Evolutionary conservation across 148 eudicot species (phyloP).

Genomic region (Fallopia convolvulus): DNA sequence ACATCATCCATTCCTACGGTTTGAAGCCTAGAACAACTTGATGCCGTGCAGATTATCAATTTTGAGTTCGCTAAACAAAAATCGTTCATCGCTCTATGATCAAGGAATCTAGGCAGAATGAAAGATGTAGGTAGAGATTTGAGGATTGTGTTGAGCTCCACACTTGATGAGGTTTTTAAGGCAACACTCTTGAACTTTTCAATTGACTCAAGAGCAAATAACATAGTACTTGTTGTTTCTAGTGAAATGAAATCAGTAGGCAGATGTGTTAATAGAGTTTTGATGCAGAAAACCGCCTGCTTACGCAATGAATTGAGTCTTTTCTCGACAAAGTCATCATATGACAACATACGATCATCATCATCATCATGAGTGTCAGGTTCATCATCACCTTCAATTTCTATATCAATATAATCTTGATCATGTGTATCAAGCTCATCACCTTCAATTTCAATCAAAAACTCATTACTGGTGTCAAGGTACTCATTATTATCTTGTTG

Average conservation of each 20-base stretch:
- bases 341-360: neutral
- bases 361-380: neutral
- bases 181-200: slow-evolving; percentile 1
- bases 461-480: neutral
- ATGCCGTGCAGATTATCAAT: slow-evolving; percentile 56
- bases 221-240: slow-evolving; percentile 25
- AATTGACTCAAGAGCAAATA: slow-evolving; percentile 12
- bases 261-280: slow-evolving; percentile 31
- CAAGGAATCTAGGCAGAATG: slow-evolving; percentile 10
- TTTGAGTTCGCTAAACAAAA: slow-evolving; percentile 40
- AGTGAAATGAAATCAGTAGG: slow-evolving; percentile 30
- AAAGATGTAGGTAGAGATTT: slow-evolving; percentile 20
- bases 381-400: slow-evolving; percentile 1
- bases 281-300: slow-evolving; percentile 16
- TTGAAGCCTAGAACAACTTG: slow-evolving; percentile 43
- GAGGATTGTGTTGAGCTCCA: slow-evolving; percentile 19
- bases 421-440: neutral
- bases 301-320: slow-evolving; percentile 16
- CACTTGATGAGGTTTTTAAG: neutral
- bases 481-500: neutral
- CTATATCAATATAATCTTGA: neutral
- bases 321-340: slow-evolving; percentile 24
- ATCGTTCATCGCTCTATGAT: slow-evolving; percentile 11
- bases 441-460: slow-evolving; percentile 3
- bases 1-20: slow-evolving; percentile 21